Conservation (phyloP, 306 rosid species). For the Erythrophleum fordii region DNA sequence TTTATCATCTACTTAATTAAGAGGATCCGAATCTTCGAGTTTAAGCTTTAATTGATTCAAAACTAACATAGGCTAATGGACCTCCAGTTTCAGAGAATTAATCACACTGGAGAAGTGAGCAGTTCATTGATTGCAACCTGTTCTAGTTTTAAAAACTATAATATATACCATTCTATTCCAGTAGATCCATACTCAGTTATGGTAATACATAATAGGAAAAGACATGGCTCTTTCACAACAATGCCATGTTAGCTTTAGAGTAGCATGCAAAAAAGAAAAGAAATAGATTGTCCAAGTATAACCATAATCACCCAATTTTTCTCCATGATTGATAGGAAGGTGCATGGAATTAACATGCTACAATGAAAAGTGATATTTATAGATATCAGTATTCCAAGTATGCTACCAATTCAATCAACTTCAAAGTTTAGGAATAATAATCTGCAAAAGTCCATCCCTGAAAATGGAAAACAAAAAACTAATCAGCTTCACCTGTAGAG, state of each 20-base stretch:
- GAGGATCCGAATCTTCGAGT: no score
- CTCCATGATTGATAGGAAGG: conserved; percentile 12
- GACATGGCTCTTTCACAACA: background rate
- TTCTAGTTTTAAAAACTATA: background rate
- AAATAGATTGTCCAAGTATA: conserved; percentile 2
- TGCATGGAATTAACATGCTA: background rate
- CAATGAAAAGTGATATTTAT: background rate
- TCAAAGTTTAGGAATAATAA: conserved; percentile 68
- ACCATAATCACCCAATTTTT: background rate
- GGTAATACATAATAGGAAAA: background rate
- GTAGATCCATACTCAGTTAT: background rate
- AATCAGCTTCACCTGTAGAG: conserved; percentile 20
- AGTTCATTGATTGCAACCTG: background rate
- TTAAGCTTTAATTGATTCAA: no score
- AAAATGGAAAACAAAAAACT: conserved; percentile 18
- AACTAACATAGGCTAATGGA: no score
- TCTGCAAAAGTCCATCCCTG: conserved; percentile 86
- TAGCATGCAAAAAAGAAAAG: background rate
- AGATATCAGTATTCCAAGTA: background rate
- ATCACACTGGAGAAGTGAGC: no score
- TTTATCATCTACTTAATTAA: no score
- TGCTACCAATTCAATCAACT: background rate
- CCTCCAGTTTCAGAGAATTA: no score
- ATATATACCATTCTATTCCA: background rate
- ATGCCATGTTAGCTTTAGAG: background rate